Evolutionary conservation across 352 stramenopile genomes (phyloP), one percentile per base, ranked within the genome.

Genomic region (Globisporangium cederbergense): DNA sequence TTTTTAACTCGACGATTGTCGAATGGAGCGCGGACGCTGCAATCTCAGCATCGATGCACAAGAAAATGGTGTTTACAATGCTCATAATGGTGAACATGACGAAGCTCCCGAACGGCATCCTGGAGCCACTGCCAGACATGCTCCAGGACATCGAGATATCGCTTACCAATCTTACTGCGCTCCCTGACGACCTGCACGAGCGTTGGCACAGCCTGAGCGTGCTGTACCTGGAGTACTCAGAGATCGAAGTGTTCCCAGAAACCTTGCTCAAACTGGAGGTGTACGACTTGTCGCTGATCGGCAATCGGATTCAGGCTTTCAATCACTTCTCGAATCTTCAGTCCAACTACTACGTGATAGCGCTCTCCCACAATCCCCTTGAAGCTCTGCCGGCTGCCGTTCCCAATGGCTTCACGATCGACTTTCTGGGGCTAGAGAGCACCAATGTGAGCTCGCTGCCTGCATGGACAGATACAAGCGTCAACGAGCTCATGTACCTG

Each of bases 61-160:
- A 32, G 13, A 55, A 64, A 22, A 62, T 79, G 46, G 58, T 60
- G 30, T 79, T 71, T 49, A 14, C 69, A 13, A 40, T 71, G 11
- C 34, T 79, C 11, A 60, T 70, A 0, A 47, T 60, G 32, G 64
- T 70, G 32, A 79, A 79, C 64, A 74, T 79, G 73, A 71, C 70
- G 22, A 4, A n/a, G 22, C 57, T 77, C 2, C 71, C 71, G 1
- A 51, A 52, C 6, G 64, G 67, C 0, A 43, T 77, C 18, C 51
- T 73, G 5, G 46, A 64, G 9, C 38, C 28, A 20, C 58, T 76
- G 20, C 70, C 70, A 0, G 28, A 34, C 7, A 57, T 62, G 18
- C 67, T 76, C 42, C 52, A 61, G 3, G 71, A 75, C 52, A 66
- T 77, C 55, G 71, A 75, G 22, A 65, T 77, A 9, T 62, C 58